A percentile compares a stretch with the other conserved stretches of the same genome.
phyloP scores from a whole-genome alignment of 208 protist species.

The Leishmania amazonensis region DNA sequence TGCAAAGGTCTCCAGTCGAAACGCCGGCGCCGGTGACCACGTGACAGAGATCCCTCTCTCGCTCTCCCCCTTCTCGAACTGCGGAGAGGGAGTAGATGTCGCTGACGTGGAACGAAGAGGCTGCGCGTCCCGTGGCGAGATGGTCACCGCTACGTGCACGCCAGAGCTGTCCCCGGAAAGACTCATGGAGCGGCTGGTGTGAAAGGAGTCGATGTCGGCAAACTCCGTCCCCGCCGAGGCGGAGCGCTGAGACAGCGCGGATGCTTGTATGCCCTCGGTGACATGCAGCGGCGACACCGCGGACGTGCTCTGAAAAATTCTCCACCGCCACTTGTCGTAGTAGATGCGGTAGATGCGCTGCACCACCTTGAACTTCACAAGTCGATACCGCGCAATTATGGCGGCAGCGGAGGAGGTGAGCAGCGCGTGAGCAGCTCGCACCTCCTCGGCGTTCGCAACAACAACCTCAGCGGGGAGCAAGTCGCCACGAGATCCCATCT shows the following conservation, averaged over 20 bases:
- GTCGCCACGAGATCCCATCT: neutral
- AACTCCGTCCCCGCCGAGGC: conserved; percentile 17
- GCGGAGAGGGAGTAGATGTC: neutral
- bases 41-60: neutral
- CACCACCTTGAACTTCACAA: conserved; percentile 40
- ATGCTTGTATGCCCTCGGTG: conserved; percentile 1
- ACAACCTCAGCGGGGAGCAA: conserved; percentile 4
- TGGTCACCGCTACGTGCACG: neutral
- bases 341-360: conserved; percentile 49
- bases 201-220: conserved; percentile 28
- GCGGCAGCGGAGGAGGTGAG: conserved; percentile 30
- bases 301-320: neutral
- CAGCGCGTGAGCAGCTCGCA: conserved; percentile 5
- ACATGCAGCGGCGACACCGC: neutral
- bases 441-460: conserved; percentile 12
- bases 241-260: neutral
- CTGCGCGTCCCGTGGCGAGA: neutral
- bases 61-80: neutral
- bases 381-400: conserved; percentile 39
- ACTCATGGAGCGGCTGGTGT: conserved; percentile 8
- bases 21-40: neutral
- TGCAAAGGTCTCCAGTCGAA: neutral
- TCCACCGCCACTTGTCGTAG: conserved; percentile 49
- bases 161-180: neutral
- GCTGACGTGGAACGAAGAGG: neutral